phyloP scores from a whole-genome alignment of 129 eudicot species.

The Artemisia annua region DNA sequence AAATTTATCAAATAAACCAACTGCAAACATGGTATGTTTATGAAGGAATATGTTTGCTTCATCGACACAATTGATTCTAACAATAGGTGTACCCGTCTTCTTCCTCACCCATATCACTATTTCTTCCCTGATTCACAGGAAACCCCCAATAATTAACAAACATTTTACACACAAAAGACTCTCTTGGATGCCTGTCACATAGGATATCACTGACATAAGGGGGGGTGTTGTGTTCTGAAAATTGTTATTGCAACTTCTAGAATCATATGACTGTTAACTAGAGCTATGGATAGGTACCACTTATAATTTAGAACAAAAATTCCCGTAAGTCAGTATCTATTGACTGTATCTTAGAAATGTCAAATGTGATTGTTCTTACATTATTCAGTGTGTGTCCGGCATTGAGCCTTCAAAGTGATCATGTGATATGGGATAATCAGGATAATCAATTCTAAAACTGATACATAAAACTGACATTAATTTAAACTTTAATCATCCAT shows the following conservation, averaged over 20 bases:
- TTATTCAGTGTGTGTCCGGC: too few species aligned
- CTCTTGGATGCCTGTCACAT: not conserved
- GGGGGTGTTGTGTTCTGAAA: not conserved
- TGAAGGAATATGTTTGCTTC: conserved; percentile 67
- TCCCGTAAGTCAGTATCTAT: not conserved
- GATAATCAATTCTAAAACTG: too few species aligned
- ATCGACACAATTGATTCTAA: conserved; percentile 48
- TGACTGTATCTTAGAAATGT: not conserved
- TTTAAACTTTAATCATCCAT: too few species aligned
- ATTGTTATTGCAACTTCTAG: not conserved
- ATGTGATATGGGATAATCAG: too few species aligned
- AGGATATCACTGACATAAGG: not conserved
- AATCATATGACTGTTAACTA: not conserved
- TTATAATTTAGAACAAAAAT: not conserved
- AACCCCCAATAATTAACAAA: not conserved
- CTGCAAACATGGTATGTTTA: conserved; percentile 59
- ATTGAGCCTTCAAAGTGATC: too few species aligned
- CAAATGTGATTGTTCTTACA: not conserved
- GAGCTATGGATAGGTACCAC: not conserved
- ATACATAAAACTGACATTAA: too few species aligned
- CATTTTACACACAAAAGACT: not conserved
- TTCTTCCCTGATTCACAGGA: conserved; percentile 61
- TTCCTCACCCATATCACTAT: conserved; percentile 85
- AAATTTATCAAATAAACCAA: conserved; percentile 67
- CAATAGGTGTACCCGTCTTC: conserved; percentile 85